A percentile compares a stretch with the other conserved stretches of the same genome.
These are phyloP conservation scores for Fusarium buharicum DNA, from an alignment of 2,329 filamentous ascomycete species.

Conservation along the genomic window DNA sequence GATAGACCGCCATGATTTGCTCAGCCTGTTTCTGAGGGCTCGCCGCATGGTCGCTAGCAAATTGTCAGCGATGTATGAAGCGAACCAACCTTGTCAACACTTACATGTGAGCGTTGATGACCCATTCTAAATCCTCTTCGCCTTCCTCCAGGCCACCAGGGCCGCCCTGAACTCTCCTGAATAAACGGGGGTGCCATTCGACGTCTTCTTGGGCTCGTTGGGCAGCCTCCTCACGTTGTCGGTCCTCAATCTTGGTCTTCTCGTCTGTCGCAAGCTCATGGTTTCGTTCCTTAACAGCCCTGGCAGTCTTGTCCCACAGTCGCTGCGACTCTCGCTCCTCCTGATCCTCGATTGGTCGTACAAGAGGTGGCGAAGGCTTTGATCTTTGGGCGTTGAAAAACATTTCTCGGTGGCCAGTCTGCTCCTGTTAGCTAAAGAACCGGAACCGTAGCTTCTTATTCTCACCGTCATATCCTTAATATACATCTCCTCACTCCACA, in stretches of 20 bases:
- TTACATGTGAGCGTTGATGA: slow-evolving; percentile 88
- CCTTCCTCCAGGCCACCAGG: slow-evolving; percentile 79
- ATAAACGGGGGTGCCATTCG: slow-evolving; percentile 90
- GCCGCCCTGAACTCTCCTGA: slow-evolving; percentile 77
- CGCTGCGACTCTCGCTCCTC: slow-evolving; percentile 89
- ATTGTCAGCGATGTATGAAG: slow-evolving; percentile 22
- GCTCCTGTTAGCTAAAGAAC: slow-evolving; percentile 8
- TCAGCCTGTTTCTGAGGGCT: slow-evolving; percentile 76
- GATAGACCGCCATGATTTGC: slow-evolving; percentile 87
- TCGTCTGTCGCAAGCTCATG: slow-evolving; percentile 92
- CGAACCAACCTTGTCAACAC: slow-evolving; percentile 36
- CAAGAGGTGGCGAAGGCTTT: slow-evolving; percentile 77
- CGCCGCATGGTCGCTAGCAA: slow-evolving; percentile 50
- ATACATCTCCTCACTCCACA: slow-evolving; percentile 96
- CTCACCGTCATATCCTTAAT: slow-evolving; percentile 83
- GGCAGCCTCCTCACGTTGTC: slow-evolving; percentile 88
- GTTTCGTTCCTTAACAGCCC: slow-evolving; percentile 84
- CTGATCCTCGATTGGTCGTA: slow-evolving; percentile 85
- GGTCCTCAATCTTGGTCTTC: slow-evolving; percentile 95
- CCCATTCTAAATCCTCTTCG: slow-evolving; percentile 93
- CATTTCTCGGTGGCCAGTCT: slow-evolving; percentile 90
- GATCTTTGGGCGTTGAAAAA: slow-evolving; percentile 88
- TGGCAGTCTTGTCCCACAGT: slow-evolving; percentile 83
- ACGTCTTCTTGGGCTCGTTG: slow-evolving; percentile 79
- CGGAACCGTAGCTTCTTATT: neutral